Base-by-base conservation (phyloP, 345 rosid species). In the Aquilaria sinensis region DNA sequence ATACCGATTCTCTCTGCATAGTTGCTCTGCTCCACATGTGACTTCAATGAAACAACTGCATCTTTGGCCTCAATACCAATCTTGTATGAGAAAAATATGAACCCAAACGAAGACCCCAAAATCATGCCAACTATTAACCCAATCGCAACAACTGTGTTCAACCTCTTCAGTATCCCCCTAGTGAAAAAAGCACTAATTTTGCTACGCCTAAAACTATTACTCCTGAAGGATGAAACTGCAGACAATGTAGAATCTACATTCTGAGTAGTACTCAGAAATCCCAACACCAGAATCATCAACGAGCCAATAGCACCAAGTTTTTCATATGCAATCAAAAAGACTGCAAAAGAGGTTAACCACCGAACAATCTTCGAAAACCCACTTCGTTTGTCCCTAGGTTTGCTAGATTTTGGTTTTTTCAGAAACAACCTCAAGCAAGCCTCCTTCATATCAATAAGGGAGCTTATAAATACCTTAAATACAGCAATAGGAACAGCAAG, bases 41-140 rank as follows among this genome's bases (percentile, higher is more conserved):
- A 78, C 66, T 93, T 93, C 56, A 88, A 37, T 3, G 96, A 88
- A 56, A 80, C 80, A 56, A 90, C 97, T 0, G 96, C 94, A 48
- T 88, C 85, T 82, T 93, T 93, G 31, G 97, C 99, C 73, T 94
- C 99, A 31, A 90, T 74, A 31, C 96, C 99, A 37, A 94, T 83
- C 78, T 90, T 94, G 66, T 94, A 94, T 0, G 99, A 94, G 78
- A 87, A 94, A 69, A 94, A 90, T 50, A 81, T 73, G 51, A 76
- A 71, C 60, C 96, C 97, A 51, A 74, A 77, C 71, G 84, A 76
- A 16, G 73, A 86, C 23, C 88, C 91, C 63, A 85, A 62, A 51
- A 94, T 90, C 96, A 94, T 88, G 32, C 75, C 82, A 43, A 85
- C 72, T 69, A 94, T 94, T 79, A 94, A 74, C 65, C 97, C 99